These are phyloP conservation scores for Eimeria falciformis DNA, from an alignment of 169 alveolate genomes.

Conservation along the genomic window DNA sequence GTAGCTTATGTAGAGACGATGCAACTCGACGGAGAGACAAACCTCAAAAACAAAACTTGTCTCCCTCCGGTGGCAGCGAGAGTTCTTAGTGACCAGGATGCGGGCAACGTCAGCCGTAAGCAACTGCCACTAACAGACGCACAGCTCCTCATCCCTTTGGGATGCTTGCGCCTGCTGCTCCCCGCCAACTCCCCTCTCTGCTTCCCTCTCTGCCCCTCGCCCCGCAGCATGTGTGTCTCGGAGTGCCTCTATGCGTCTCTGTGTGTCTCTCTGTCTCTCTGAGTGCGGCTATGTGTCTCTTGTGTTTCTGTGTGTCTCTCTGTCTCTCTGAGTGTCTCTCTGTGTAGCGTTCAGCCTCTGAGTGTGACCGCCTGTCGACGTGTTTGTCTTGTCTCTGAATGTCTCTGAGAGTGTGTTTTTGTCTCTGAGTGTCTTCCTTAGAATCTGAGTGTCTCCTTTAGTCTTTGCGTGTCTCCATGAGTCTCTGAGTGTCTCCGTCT, in stretches of 20 bases:
- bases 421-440: neutral
- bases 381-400: too few relatives aligned
- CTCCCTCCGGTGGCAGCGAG: constrained; percentile 82
- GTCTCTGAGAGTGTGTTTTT: neutral
- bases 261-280: neutral
- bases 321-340: constrained; percentile 1
- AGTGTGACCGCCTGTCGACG: too few relatives aligned
- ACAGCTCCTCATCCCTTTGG: neutral
- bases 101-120: constrained; percentile 79
- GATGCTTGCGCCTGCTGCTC: neutral
- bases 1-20: constrained; percentile 90
- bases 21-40: constrained; percentile 96
- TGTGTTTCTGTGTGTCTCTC: neutral
- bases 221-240: neutral
- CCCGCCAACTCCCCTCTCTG: neutral
- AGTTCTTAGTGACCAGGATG: constrained; percentile 82
- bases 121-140: neutral
- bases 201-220: neutral
- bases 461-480: too few relatives aligned
- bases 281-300: neutral
- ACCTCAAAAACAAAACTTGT: constrained; percentile 92
- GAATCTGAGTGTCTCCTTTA: too few relatives aligned
- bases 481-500: too few relatives aligned
- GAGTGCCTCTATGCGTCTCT: neutral
- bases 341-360: too few relatives aligned